A percentile compares a stretch with the other conserved stretches of the same genome.
These are phyloP conservation scores for Solanum pinnatisectum DNA, from an alignment of 257 asterid genomes.

Conservation along the genomic window DNA sequence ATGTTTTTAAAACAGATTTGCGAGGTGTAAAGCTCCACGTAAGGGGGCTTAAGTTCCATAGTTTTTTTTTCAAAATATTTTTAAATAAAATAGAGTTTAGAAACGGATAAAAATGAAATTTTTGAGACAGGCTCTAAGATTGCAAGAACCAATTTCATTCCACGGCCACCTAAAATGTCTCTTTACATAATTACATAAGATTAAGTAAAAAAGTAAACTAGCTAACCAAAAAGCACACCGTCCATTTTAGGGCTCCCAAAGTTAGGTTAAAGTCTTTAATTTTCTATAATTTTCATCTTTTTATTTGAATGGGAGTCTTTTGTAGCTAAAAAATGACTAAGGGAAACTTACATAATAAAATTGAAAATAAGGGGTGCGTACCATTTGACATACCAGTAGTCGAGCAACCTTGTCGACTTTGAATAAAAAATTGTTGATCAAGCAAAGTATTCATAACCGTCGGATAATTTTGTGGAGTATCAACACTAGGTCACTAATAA, in stretches of 20 bases:
- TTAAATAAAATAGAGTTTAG: background rate
- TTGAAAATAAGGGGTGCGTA: no score
- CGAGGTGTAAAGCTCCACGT: background rate
- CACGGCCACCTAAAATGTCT: background rate
- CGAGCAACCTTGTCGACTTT: background rate
- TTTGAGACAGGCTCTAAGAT: background rate
- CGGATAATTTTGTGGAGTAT: background rate
- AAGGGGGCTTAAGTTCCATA: background rate
- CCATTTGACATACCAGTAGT: background rate
- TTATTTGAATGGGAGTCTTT: no score
- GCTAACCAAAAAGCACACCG: background rate
- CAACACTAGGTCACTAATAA: background rate
- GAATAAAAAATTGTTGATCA: background rate
- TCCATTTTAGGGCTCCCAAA: background rate
- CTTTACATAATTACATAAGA: background rate
- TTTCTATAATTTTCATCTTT: no score
- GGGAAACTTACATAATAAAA: no score
- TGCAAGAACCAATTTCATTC: background rate
- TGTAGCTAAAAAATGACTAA: background rate
- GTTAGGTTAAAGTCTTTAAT: background rate
- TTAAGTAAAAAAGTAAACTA: background rate
- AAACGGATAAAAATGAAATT: background rate
- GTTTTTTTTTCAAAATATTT: background rate
- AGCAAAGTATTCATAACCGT: background rate
- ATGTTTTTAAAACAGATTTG: background rate